Conservation (phyloP, 768 basidiomycete species). For the Termitomyces sp. region DNA sequence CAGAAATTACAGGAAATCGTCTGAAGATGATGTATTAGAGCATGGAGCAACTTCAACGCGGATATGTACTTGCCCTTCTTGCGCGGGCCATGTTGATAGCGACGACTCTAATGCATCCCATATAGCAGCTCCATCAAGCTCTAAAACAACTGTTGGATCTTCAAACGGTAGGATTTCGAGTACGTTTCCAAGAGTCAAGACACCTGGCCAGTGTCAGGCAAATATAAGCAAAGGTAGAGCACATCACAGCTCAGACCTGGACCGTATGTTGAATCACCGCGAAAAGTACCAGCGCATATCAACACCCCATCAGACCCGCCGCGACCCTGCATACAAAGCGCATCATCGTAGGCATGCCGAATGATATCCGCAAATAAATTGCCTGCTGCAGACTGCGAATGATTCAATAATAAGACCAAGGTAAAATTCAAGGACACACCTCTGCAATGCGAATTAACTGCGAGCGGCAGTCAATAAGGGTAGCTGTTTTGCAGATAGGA, state of each 20-base stretch:
- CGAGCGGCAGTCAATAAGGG: conserved; percentile 68
- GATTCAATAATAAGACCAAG: neutral
- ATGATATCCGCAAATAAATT: conserved; percentile 88
- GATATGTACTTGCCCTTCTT: conserved; percentile 66
- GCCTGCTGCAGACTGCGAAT: conserved; percentile 52
- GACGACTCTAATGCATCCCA: conserved; percentile 77
- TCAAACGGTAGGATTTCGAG: conserved; percentile 87
- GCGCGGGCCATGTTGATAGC: conserved; percentile 77
- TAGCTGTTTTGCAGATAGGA: conserved; percentile 67
- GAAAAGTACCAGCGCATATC: conserved; percentile 76
- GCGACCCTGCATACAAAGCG: conserved; percentile 47
- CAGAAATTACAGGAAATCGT: conserved; percentile 85
- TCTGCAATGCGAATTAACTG: conserved; percentile 70
- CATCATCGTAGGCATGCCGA: conserved; percentile 77
- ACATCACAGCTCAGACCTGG: conserved; percentile 45
- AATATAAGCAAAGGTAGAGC: neutral
- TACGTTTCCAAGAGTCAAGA: conserved; percentile 79
- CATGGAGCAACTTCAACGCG: neutral
- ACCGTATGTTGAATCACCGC: conserved; percentile 82
- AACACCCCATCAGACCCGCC: conserved; percentile 77
- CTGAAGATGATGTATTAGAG: conserved; percentile 27
- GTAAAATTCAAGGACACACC: conserved; percentile 28
- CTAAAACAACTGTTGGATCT: conserved; percentile 76
- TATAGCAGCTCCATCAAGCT: conserved; percentile 71
- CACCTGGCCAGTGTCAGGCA: conserved; percentile 32